phyloP scores from a whole-genome alignment of 2,329 filamentous ascomycete genomes.

The Chrysoporthe cubensis region DNA sequence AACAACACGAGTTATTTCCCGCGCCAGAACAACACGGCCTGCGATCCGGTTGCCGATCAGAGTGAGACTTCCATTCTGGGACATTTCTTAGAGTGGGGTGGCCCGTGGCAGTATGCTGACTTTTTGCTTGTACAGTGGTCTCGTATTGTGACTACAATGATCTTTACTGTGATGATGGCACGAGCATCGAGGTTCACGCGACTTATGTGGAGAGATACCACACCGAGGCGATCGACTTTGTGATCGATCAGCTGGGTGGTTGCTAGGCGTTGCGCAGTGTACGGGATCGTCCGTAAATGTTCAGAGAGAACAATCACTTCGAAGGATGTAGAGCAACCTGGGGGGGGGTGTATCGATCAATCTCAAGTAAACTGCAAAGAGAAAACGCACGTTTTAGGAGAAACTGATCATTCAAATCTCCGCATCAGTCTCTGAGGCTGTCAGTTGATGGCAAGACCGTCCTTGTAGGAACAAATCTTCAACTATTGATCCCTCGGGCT shows the following conservation, averaged over 20 bases:
- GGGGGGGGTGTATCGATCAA: too few relatives aligned
- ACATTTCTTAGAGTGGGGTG: background rate
- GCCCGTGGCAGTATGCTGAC: background rate
- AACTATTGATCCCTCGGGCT: too few relatives aligned
- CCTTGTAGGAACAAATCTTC: too few relatives aligned
- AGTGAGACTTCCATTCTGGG: background rate
- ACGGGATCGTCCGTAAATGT: background rate
- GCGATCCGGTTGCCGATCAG: constrained; percentile 14
- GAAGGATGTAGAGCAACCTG: too few relatives aligned
- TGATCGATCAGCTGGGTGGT: constrained; percentile 9
- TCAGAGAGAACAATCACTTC: too few relatives aligned
- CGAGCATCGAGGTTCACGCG: constrained; percentile 14
- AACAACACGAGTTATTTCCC: constrained; percentile 20
- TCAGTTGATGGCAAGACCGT: too few relatives aligned
- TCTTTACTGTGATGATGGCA: constrained; percentile 16
- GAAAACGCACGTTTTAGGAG: too few relatives aligned
- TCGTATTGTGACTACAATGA: constrained; percentile 22
- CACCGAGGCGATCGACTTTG: constrained; percentile 10
- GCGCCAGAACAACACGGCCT: constrained; percentile 16
- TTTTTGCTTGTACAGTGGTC: background rate
- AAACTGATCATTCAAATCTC: too few relatives aligned
- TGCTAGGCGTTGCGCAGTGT: constrained; percentile 2
- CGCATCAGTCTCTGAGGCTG: too few relatives aligned
- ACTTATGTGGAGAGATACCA: constrained; percentile 15
- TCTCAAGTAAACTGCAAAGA: too few relatives aligned